phyloP scores from a whole-genome alignment of 1,139 yeast genomes.

The Wickerhamomyces sp. region DNA sequence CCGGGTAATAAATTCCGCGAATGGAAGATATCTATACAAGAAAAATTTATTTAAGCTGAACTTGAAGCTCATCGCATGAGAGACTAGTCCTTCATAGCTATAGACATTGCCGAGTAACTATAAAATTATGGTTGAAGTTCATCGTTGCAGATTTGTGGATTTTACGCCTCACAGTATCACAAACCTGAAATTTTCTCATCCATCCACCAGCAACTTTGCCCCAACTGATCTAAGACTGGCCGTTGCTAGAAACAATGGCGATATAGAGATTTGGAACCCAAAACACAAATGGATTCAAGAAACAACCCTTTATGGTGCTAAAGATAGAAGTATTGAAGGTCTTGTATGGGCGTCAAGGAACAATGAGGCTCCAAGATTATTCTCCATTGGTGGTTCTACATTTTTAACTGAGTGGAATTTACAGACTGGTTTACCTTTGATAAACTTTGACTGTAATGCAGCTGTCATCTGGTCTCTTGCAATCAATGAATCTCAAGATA shows the following conservation, averaged over 20 bases:
- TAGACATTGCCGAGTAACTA: neutral
- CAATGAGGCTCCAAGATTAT: slow-evolving; percentile 58
- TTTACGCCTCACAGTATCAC: slow-evolving; percentile 84
- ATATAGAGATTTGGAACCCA: slow-evolving; percentile 96
- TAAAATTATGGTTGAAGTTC: slow-evolving; percentile 52
- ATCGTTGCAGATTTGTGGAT: slow-evolving; percentile 91
- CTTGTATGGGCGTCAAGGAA: slow-evolving; percentile 64
- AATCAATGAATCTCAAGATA: slow-evolving; percentile 54
- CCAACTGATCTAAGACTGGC: slow-evolving; percentile 74
- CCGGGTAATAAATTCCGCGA: slow-evolving; percentile 6
- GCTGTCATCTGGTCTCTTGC: slow-evolving; percentile 93
- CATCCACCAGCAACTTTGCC: slow-evolving; percentile 45
- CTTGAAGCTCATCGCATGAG: slow-evolving; percentile 12
- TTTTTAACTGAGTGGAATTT: slow-evolving; percentile 91
- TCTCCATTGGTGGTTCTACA: slow-evolving; percentile 93
- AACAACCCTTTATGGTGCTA: slow-evolving; percentile 70
- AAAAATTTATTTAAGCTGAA: slow-evolving; percentile 5
- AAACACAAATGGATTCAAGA: slow-evolving; percentile 53
- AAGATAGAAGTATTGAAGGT: slow-evolving; percentile 84
- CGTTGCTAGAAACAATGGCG: slow-evolving; percentile 91
- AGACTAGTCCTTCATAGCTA: neutral
- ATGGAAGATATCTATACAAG: neutral
- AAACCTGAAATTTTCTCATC: slow-evolving; percentile 73
- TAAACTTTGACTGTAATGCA: slow-evolving; percentile 84
- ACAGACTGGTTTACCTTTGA: slow-evolving; percentile 61